phyloP scores from a whole-genome alignment of 208 protist genomes.

The Angomonas desouzai region DNA sequence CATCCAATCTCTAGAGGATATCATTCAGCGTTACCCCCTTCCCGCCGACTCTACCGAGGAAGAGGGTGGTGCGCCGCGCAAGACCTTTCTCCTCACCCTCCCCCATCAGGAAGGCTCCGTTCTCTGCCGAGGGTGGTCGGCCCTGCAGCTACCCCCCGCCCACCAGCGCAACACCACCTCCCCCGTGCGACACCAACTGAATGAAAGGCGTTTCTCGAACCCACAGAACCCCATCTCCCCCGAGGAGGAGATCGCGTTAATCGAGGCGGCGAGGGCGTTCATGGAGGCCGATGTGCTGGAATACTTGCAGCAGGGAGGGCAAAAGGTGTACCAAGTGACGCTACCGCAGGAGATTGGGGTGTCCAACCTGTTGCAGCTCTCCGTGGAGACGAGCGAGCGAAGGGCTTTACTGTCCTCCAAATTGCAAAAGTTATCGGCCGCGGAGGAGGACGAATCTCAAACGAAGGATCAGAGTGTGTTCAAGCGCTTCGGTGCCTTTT shows the following conservation, averaged over 20 bases:
- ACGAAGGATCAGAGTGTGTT: conserved; percentile 29
- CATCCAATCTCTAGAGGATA: not conserved
- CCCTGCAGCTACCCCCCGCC: conserved; percentile 35
- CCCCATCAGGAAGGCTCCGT: conserved; percentile 59
- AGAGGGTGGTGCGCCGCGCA: conserved; percentile 19
- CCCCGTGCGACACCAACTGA: not conserved
- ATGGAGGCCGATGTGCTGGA: not conserved
- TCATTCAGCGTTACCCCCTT: not conserved
- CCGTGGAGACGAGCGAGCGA: conserved; percentile 70
- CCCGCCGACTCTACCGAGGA: not conserved
- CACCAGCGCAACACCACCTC: conserved; percentile 1
- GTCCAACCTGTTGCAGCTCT: conserved; percentile 55
- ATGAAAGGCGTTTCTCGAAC: not conserved
- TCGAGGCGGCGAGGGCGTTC: not conserved
- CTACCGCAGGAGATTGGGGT: conserved; percentile 26
- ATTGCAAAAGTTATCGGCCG: conserved; percentile 27
- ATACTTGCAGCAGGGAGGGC: not conserved
- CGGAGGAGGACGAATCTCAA: conserved; percentile 11
- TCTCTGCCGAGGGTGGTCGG: conserved; percentile 67
- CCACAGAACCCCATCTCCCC: not conserved
- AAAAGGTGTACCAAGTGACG: conserved; percentile 24
- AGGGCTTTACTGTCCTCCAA: conserved; percentile 35
- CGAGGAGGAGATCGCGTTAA: not conserved
- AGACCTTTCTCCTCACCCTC: conserved; percentile 63
- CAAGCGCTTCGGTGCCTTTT: conserved; percentile 37